Conservation (phyloP, 73 alveolate genomes). For the Blepharisma stoltei region DNA sequence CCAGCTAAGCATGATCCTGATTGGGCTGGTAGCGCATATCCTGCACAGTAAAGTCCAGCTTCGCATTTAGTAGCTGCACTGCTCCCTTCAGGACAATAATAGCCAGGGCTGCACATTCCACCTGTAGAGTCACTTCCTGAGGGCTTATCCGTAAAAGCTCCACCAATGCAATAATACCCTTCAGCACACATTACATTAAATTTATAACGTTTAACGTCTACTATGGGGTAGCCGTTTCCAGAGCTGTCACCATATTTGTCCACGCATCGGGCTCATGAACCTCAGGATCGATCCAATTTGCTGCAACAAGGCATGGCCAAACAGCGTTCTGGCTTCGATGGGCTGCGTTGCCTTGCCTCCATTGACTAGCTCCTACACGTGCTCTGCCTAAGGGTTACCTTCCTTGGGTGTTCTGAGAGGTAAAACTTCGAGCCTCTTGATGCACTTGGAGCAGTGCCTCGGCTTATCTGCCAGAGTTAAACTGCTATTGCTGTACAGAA, state of each 20-base stretch:
- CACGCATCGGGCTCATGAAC: neutral
- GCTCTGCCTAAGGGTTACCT: too few species aligned
- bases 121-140: slow-evolving; percentile 33
- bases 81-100: slow-evolving; percentile 68
- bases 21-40: slow-evolving; percentile 35
- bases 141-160: slow-evolving; percentile 47
- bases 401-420: too few species aligned
- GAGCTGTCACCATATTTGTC: too few species aligned
- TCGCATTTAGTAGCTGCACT: slow-evolving; percentile 41
- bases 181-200: slow-evolving; percentile 48
- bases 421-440: too few species aligned
- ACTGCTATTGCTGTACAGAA: too few species aligned
- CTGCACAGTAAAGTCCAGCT: slow-evolving; percentile 56
- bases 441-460: too few species aligned
- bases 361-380: neutral
- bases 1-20: slow-evolving; percentile 59
- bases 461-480: too few species aligned
- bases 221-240: too few species aligned
- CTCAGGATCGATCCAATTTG: neutral
- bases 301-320: neutral
- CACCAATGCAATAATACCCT: slow-evolving; percentile 49
- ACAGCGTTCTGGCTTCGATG: too few species aligned
- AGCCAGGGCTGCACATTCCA: slow-evolving; percentile 61
- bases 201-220: too few species aligned
- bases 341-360: neutral